Base-by-base conservation (phyloP, 768 basidiomycete species). In the Brasilioporus rufonigricans region DNA sequence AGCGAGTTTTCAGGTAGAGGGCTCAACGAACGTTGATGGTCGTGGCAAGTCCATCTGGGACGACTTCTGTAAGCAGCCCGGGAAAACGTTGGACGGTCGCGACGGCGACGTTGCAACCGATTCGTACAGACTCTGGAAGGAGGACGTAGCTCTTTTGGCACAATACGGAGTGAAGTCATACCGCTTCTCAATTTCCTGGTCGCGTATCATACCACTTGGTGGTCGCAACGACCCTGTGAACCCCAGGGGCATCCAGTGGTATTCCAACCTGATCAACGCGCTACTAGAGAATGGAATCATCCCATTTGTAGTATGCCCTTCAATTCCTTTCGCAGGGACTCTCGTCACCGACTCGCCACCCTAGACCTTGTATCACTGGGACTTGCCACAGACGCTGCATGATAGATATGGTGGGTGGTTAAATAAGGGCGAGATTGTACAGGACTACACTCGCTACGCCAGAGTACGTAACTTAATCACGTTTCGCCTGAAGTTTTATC, bases 1-100 rank as follows among this genome's bases (percentile, higher is more conserved):
- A 80, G 89, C 87, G 23, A 73, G 80, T 54, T 89, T 88, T 70
- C 87, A 90, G 73, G 83, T 89, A 51, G 89, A 90, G 68, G 88
- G 87, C 32, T 84, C 86, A 1, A 74, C 78, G 21, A 68, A 78
- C 49, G 76, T 73, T 18, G 84, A 81, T 55, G 83, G 84, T 14
- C 82, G 85, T 45, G 85, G 84, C 11, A 81, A 81, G 62, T 85
- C 84, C 16, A 82, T 89, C 60, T 90, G 88, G 88, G 87, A 91
- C 63, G 83, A 81, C 66, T 89, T 87, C 69, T 76, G 83, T 26
- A 78, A 80, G 49, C 67, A 71, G 16, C 85, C 85, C 78, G 52
- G 89, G 16, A 18, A 36, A 14, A 36, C 16, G 4, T 16, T 18
- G 13, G 35, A 89, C 62, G 87, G 87, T 4, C 67, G 76, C 45